Percentiles rank a stretch among this genome's conserved stretches.
Conservation (phyloP, 148 eudicot genomes). For the Rheum nobile region DNA sequence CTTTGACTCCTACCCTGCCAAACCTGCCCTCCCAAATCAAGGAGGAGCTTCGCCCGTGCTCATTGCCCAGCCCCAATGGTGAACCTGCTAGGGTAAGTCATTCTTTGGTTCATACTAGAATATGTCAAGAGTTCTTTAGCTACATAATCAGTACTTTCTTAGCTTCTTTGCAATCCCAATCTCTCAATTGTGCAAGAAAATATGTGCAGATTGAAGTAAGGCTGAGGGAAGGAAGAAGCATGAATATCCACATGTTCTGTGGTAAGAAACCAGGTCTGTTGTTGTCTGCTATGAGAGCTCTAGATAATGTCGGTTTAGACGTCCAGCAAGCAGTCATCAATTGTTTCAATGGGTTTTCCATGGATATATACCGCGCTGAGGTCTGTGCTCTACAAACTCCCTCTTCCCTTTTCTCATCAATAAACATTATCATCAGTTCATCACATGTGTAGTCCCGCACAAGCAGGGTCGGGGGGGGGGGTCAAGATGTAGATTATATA, state of each 20-base stretch:
- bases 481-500: background rate
- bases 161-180: background rate
- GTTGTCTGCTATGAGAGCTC: conserved; percentile 65
- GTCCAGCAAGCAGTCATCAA: conserved; percentile 92
- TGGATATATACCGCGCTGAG: conserved; percentile 94
- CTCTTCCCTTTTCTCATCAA: no score
- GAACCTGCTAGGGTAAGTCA: conserved; percentile 66
- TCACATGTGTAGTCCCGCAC: no score
- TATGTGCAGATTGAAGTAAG: conserved; percentile 73
- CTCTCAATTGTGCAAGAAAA: background rate
- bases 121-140: no score
- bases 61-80: conserved; percentile 67
- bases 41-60: conserved; percentile 71
- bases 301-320: conserved; percentile 72
- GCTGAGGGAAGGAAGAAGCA: conserved; percentile 72
- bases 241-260: conserved; percentile 93
- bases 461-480: no score
- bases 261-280: conserved; percentile 70
- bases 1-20: conserved; percentile 70
- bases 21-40: conserved; percentile 57
- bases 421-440: no score
- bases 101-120: background rate
- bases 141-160: no score
- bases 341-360: conserved; percentile 87
- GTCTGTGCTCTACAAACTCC: conserved; percentile 17